Conservation (phyloP, 345 rosid species). For the Heritiera fomes region DNA sequence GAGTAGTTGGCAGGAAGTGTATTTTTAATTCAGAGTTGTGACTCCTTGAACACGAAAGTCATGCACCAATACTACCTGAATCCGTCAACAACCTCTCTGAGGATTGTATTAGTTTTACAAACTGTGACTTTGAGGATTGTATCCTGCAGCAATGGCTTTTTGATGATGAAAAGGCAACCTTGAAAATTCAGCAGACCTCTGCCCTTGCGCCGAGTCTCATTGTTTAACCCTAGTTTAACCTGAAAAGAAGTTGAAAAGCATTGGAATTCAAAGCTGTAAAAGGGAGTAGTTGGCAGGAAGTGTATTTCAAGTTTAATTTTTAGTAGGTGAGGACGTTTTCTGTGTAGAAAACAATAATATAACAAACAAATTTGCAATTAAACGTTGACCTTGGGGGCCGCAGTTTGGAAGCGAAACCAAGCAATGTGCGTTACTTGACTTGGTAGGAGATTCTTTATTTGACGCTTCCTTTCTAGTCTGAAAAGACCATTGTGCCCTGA, state of each 20-base stretch:
- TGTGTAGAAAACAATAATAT: not conserved
- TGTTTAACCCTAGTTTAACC: not conserved
- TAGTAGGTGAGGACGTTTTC: too few species aligned
- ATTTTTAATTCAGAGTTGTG: not conserved
- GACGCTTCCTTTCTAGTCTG: not conserved
- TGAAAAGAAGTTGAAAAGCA: not conserved
- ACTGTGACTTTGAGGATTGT: not conserved
- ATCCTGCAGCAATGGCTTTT: not conserved
- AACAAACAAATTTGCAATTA: not conserved
- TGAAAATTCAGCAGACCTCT: not conserved
- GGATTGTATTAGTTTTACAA: not conserved
- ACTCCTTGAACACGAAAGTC: too few species aligned
- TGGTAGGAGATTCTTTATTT: not conserved
- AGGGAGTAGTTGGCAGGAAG: not conserved
- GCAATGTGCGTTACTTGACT: not conserved
- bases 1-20: not conserved
- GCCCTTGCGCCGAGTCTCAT: slow-evolving; percentile 8
- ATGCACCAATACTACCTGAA: too few species aligned
- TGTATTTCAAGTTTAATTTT: not conserved
- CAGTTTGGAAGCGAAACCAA: not conserved
- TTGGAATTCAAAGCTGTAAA: not conserved
- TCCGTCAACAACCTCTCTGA: too few species aligned
- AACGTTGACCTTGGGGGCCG: slow-evolving; percentile 2
- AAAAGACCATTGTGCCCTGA: not conserved
- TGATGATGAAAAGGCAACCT: slow-evolving; percentile 13